Evolutionary conservation across 768 basidiomycete species (phyloP).

Genomic region (Mycena maculata): DNA sequence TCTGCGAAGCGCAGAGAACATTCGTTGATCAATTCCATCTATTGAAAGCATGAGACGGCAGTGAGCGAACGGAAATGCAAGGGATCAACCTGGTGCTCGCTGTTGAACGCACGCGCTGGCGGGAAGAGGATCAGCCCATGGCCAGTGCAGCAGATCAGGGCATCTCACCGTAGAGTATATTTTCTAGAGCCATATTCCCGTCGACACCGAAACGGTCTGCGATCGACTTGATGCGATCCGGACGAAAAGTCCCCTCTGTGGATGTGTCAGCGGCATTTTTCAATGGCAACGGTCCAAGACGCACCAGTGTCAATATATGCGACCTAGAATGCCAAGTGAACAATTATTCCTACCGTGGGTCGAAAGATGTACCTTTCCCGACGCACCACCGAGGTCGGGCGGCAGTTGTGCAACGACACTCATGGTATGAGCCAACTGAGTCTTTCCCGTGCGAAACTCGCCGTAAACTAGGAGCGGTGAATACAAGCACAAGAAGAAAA

Average conservation of each 20-base stretch:
- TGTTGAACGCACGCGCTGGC: slow-evolving; percentile 88
- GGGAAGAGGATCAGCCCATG: slow-evolving; percentile 4
- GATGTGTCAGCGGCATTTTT: slow-evolving; percentile 18
- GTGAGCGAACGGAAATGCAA: slow-evolving; percentile 15
- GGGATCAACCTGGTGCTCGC: slow-evolving; percentile 95
- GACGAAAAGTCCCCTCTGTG: slow-evolving; percentile 86
- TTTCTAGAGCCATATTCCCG: slow-evolving; percentile 86
- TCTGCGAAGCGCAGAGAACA: slow-evolving; percentile 90
- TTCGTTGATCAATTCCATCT: slow-evolving; percentile 95
- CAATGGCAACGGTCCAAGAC: slow-evolving; percentile 17
- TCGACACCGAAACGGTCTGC: slow-evolving; percentile 97
- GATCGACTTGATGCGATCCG: slow-evolving; percentile 90
- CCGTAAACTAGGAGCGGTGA: slow-evolving; percentile 77
- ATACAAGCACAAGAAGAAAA: slow-evolving; percentile 1
- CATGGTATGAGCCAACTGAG: slow-evolving; percentile 95
- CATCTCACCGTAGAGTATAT: slow-evolving; percentile 84
- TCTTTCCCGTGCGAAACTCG: slow-evolving; percentile 96
- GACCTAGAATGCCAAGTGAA: slow-evolving; percentile 49
- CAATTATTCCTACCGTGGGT: not conserved
- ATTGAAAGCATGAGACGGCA: slow-evolving; percentile 16
- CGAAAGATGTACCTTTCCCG: slow-evolving; percentile 66
- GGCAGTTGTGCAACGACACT: slow-evolving; percentile 92
- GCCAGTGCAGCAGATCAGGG: slow-evolving; percentile 1
- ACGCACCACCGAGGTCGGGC: slow-evolving; percentile 88
- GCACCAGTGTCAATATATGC: slow-evolving; percentile 89